Conservation (phyloP, 1,284 basidiomycete species). For the Pseudozyma tsukubaensis region DNA sequence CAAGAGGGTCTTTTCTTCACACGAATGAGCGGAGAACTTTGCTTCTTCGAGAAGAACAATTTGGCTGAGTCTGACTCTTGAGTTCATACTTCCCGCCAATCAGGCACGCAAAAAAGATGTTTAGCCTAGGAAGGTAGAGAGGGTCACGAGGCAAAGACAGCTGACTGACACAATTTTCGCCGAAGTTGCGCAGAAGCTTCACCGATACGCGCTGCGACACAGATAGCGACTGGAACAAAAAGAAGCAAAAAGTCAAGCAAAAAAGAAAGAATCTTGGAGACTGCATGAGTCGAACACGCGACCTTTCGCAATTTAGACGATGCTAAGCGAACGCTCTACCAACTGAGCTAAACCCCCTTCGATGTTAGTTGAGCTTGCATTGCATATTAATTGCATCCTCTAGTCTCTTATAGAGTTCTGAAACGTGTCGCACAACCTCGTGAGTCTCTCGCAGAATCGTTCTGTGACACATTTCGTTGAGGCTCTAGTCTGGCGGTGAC, state of each 20-base stretch:
- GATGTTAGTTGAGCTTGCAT: no score
- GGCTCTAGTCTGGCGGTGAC: neutral
- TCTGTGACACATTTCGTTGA: neutral
- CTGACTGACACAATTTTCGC: neutral
- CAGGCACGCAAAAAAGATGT: neutral
- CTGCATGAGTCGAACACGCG: conserved; percentile 61
- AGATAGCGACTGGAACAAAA: neutral
- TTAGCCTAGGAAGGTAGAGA: neutral
- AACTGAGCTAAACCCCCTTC: conserved; percentile 58
- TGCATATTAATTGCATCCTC: no score
- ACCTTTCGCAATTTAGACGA: conserved; percentile 52
- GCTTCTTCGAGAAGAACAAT: conserved; percentile 2
- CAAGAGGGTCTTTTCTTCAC: no score
- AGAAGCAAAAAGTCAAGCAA: neutral
- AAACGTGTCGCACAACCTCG: neutral
- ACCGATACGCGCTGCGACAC: conserved; percentile 4
- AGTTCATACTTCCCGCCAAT: neutral
- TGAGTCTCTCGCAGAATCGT: neutral
- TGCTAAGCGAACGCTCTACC: conserved; percentile 62
- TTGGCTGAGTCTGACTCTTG: neutral
- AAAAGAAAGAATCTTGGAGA: neutral
- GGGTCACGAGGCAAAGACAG: conserved; percentile 21
- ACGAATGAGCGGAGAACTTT: no score
- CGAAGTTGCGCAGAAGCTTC: conserved; percentile 17
- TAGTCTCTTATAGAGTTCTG: no score